These are phyloP conservation scores for Sporobolomyces pararoseus DNA, from an alignment of 768 basidiomycete species.

Conservation along the genomic window DNA sequence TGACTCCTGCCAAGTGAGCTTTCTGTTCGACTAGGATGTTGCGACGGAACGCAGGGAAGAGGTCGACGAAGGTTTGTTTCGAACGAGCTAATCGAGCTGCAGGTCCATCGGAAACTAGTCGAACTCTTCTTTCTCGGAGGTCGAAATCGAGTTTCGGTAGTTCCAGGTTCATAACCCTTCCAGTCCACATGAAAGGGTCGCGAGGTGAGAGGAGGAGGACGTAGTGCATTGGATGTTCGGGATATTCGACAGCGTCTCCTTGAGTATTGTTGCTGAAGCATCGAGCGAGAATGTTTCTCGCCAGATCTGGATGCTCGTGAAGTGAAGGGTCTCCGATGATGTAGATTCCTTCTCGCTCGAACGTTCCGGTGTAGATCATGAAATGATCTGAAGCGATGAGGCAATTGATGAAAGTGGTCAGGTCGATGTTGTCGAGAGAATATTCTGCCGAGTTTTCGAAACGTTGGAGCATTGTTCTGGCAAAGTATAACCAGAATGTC, in stretches of 20 bases:
- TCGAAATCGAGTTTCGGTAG: constrained; percentile 75
- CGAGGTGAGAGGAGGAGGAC: constrained; percentile 81
- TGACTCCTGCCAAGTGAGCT: constrained; percentile 84
- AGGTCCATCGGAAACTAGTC: constrained; percentile 85
- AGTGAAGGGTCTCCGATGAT: constrained; percentile 76
- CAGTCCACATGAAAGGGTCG: constrained; percentile 85
- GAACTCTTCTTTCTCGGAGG: constrained; percentile 79
- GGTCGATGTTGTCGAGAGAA: constrained; percentile 65
- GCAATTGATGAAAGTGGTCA: constrained; percentile 73
- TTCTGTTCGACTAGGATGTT: constrained; percentile 66
- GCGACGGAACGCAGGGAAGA: constrained; percentile 53
- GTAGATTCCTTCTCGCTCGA: constrained; percentile 88
- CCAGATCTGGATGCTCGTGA: constrained; percentile 68
- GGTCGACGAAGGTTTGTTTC: constrained; percentile 56
- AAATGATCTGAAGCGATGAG: constrained; percentile 83
- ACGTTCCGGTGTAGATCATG: constrained; percentile 81
- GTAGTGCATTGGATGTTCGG: constrained; percentile 55
- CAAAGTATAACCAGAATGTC: constrained; percentile 55
- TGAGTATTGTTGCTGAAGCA: constrained; percentile 60
- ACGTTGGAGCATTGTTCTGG: constrained; percentile 61
- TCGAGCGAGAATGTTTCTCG: constrained; percentile 74
- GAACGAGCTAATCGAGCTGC: constrained; percentile 68
- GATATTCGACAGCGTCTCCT: constrained; percentile 27
- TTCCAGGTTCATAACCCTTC: constrained; percentile 72
- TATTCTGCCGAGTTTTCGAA: constrained; percentile 94